Evolutionary conservation across 2,329 filamentous ascomycete species (phyloP).

Genomic region (Dactylellina sp.): DNA sequence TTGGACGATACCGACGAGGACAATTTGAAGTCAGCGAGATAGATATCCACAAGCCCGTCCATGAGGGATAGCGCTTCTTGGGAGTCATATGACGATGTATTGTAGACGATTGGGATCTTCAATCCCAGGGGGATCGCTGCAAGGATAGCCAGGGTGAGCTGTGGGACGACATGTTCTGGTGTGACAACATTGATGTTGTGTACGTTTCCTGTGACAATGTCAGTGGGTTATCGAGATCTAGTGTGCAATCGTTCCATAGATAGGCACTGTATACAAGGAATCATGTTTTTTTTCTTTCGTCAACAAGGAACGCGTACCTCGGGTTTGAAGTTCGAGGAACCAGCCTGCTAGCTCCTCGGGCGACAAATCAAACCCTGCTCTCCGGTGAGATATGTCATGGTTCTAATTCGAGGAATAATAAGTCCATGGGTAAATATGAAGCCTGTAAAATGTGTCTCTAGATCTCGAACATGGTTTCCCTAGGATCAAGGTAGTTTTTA

Average conservation of each 20-base stretch:
- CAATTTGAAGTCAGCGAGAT: conserved; percentile 88
- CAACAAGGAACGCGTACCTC: conserved; percentile 66
- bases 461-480: conserved; percentile 37
- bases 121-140: conserved; percentile 78
- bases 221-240: conserved; percentile 7
- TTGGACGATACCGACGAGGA: conserved; percentile 76
- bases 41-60: conserved; percentile 84
- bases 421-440: conserved; percentile 44
- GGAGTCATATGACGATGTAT: conserved; percentile 84
- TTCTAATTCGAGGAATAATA: conserved; percentile 74
- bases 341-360: conserved; percentile 83
- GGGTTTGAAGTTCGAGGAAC: conserved; percentile 83
- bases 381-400: conserved; percentile 82
- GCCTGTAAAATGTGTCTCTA: conserved; percentile 27
- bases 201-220: conserved; percentile 65
- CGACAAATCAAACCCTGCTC: conserved; percentile 82
- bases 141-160: conserved; percentile 81
- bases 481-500: conserved; percentile 54
- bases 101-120: conserved; percentile 81
- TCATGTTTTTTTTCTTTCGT: no score
- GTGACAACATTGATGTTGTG: conserved; percentile 92
- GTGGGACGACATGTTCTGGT: conserved; percentile 86
- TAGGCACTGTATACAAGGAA: conserved; percentile 6
- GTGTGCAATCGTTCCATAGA: conserved; percentile 5
- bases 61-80: conserved; percentile 77